These are phyloP conservation scores for Apiotrichum sp. DNA, from an alignment of 1,284 basidiomycete genomes.

Conservation along the genomic window DNA sequence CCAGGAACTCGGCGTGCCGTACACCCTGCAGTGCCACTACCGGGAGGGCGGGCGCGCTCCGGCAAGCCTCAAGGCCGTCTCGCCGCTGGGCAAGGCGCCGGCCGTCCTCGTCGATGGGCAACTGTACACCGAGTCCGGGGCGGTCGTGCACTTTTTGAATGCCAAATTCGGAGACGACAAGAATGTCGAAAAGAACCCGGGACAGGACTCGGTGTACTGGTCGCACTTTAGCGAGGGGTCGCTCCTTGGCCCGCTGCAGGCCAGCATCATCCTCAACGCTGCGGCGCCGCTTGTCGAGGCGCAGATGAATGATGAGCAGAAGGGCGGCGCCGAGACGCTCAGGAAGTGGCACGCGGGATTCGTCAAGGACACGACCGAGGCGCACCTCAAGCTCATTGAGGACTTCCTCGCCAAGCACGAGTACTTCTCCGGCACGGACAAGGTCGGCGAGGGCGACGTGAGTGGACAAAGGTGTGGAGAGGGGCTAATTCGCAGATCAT, in stretches of 20 bases:
- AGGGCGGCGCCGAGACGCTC: slow-evolving; percentile 20
- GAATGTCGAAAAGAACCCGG: slow-evolving; percentile 19
- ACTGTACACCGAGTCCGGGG: slow-evolving; percentile 32
- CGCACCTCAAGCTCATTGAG: slow-evolving; percentile 21
- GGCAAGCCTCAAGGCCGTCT: slow-evolving; percentile 20
- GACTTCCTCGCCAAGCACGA: slow-evolving; percentile 18
- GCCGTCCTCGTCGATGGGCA: slow-evolving; percentile 27
- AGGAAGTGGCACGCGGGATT: slow-evolving; percentile 17
- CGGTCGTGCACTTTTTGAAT: slow-evolving; percentile 31
- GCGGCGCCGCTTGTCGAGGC: slow-evolving; percentile 4
- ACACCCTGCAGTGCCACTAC: no score
- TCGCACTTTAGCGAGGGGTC: slow-evolving; percentile 35
- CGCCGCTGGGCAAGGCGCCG: slow-evolving; percentile 34
- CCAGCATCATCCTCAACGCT: slow-evolving; percentile 15
- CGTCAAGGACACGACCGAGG: not conserved
- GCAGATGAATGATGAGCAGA: slow-evolving; percentile 12
- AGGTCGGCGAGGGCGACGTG: slow-evolving; percentile 36
- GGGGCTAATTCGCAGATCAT: slow-evolving; percentile 28
- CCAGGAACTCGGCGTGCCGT: slow-evolving; percentile 32
- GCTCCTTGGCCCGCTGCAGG: slow-evolving; percentile 34
- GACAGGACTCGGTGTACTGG: slow-evolving; percentile 29
- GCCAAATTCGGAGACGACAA: no score
- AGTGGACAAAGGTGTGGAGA: slow-evolving; percentile 3
- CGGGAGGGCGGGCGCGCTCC: no score
- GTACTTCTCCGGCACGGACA: slow-evolving; percentile 31